phyloP scores from a whole-genome alignment of 257 asterid species.

The Solanum raphanifolium region DNA sequence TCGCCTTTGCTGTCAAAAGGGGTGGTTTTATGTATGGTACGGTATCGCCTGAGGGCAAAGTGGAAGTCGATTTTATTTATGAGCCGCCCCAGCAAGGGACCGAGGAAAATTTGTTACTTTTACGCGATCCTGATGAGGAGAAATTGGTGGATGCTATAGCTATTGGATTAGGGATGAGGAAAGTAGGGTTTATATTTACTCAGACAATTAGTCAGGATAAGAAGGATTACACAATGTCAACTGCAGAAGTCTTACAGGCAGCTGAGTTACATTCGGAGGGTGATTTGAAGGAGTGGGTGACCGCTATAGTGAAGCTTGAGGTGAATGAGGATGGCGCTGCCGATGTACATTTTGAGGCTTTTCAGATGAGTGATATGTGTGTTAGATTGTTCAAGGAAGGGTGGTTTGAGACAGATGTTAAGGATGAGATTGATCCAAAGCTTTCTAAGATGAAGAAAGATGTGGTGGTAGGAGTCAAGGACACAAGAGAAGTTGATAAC shows the following conservation, averaged over 20 bases:
- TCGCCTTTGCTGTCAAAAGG: constrained; percentile 86
- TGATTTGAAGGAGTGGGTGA: constrained; percentile 93
- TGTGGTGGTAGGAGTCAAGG: constrained; percentile 80
- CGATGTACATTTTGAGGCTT: constrained; percentile 90
- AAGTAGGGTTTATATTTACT: constrained; percentile 76
- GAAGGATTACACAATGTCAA: constrained; percentile 81
- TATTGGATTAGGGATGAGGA: constrained; percentile 75
- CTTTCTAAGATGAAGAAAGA: constrained; percentile 84
- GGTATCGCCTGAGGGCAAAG: constrained; percentile 71
- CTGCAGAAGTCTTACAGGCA: constrained; percentile 67
- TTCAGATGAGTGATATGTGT: constrained; percentile 90
- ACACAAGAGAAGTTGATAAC: constrained; percentile 79
- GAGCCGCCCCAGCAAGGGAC: constrained; percentile 95
- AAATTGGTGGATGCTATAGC: constrained; percentile 70
- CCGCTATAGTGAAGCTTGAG: constrained; percentile 80
- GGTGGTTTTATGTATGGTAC: constrained; percentile 94
- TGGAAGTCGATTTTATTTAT: constrained; percentile 76
- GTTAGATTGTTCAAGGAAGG: constrained; percentile 67
- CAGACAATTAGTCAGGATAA: constrained; percentile 83
- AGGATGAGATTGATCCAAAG: constrained; percentile 66
- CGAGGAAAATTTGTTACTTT: constrained; percentile 47
- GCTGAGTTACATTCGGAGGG: constrained; percentile 78
- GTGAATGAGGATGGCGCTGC: constrained; percentile 83
- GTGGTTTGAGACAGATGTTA: constrained; percentile 68
- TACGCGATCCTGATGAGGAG: constrained; percentile 76